Evolutionary conservation across 2,329 filamentous ascomycete species (phyloP), one percentile per base, ranked within the genome.

Genomic region (Diplodia sapinea): DNA sequence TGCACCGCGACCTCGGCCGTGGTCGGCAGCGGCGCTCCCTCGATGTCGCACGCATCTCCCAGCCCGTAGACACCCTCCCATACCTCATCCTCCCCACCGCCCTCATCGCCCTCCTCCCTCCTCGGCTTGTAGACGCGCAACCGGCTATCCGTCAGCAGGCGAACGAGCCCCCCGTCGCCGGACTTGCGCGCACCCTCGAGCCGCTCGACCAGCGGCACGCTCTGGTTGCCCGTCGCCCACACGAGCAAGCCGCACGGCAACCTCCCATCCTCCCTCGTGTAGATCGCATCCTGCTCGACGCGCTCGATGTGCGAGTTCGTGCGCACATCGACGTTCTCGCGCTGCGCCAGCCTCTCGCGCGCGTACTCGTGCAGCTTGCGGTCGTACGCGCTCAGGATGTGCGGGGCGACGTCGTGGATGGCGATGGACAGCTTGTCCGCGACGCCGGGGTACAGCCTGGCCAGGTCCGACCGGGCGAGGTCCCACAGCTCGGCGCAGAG

Each of bases 351-450:
- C 17, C 76, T 78, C 51, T 77, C 68, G 54, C 77, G 74, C 0
- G 81, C 81, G 66, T 83, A 82, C 36, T 82, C 76, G 33, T 78
- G 75, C 29, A 83, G 71, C 17, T 76, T 76, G 13, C 75, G 70
- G 57, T 83, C 82, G 57, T 82, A 83, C 0, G 76, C 78, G 8
- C 75, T 75, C 36, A 83, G 71, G 12, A 83, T 79, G 12, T 75
- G 70, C 5, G 78, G 75, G 5, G 80, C 81, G 1, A 82, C 79
- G 69, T 83, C 81, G 66, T 82, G 80, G 49, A 83, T 79, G n/a
- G 77, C 76, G 36, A 83, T 79, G 4, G 70, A 74, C 9, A 82
- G 56, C 51, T 79, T 77, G 2, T 75, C 77, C 20, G 78, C 77
- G 1, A 83, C 71, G 31, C 79, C 75, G 1, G 81, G 79, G 66